phyloP scores from a whole-genome alignment of 2,329 filamentous ascomycete species.

The Gaeumannomyces sp. region DNA sequence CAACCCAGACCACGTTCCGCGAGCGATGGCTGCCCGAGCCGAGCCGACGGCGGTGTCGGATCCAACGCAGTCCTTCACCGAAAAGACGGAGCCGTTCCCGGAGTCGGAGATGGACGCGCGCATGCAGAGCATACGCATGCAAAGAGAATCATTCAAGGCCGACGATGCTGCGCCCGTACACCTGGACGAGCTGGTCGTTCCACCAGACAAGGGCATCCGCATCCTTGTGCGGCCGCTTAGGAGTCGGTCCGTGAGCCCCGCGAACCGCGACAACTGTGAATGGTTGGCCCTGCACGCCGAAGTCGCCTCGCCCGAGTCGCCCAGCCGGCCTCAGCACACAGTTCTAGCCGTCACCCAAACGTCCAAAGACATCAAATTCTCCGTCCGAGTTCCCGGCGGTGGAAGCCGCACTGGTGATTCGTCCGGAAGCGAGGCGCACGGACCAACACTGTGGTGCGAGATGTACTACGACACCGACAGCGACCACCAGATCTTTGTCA shows the following conservation, averaged over 20 bases:
- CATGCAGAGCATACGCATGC: constrained; percentile 38
- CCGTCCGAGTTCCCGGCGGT: constrained; percentile 47
- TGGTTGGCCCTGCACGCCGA: constrained; percentile 52
- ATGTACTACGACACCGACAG: constrained; percentile 54
- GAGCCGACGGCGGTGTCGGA: constrained; percentile 9
- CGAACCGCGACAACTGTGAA: constrained; percentile 45
- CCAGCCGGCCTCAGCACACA: constrained; percentile 46
- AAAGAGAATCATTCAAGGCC: constrained; percentile 30
- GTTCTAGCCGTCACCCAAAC: constrained; percentile 57
- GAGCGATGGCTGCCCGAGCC: constrained; percentile 7
- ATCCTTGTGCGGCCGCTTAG: constrained; percentile 50
- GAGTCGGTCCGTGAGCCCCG: constrained; percentile 49
- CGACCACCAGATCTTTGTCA: constrained; percentile 51
- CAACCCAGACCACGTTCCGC: not conserved
- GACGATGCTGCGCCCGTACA: constrained; percentile 39
- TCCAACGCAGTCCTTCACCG: constrained; percentile 20
- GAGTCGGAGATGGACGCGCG: constrained; percentile 49
- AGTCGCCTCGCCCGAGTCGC: constrained; percentile 31
- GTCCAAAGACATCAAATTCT: constrained; percentile 53
- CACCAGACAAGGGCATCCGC: constrained; percentile 46
- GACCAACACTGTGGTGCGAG: constrained; percentile 52
- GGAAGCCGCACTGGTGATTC: constrained; percentile 12
- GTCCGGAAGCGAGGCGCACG: constrained; percentile 25
- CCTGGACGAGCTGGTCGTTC: constrained; percentile 42
- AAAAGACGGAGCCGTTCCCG: constrained; percentile 54